Percentiles rank a stretch among this genome's conserved stretches.
Evolutionary conservation across 192 early-diverging fungal species (phyloP).

Genomic region (Coemansia aciculifera): DNA sequence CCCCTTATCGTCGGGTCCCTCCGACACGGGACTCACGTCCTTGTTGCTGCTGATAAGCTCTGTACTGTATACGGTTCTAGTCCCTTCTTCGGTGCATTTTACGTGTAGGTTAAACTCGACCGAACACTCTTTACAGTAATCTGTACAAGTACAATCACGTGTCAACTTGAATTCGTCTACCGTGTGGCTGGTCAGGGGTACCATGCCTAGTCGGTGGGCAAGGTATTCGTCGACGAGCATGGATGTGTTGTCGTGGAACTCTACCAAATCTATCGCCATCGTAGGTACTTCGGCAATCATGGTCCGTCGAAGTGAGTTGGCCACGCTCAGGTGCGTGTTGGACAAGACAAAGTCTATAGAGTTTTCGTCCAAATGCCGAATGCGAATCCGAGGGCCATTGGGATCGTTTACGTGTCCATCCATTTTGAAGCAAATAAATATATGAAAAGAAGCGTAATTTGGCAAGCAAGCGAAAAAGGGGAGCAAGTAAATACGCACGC

Average conservation of each 20-base stretch:
- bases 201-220: conserved; percentile 91
- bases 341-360: conserved; percentile 76
- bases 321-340: conserved; percentile 79
- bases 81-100: conserved; percentile 76
- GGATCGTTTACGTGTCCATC: conserved; percentile 30
- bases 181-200: conserved; percentile 81
- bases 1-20: conserved; percentile 67
- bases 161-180: conserved; percentile 83
- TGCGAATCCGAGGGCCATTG: conserved; percentile 45
- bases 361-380: conserved; percentile 38
- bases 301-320: conserved; percentile 88
- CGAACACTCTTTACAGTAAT: conserved; percentile 88
- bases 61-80: conserved; percentile 76
- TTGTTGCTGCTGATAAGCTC: conserved; percentile 78
- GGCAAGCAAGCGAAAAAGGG: background rate
- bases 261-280: conserved; percentile 97
- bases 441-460: background rate
- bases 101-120: conserved; percentile 86
- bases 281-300: conserved; percentile 99
- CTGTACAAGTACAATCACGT: conserved; percentile 69
- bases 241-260: conserved; percentile 89
- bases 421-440: conserved; percentile 9
- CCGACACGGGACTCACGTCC: conserved; percentile 65
- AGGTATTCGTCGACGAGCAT: conserved; percentile 95
- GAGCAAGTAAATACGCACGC: background rate